A percentile compares a stretch with the other conserved stretches of the same genome.
These are phyloP conservation scores for Penicillium sp. DNA, from an alignment of 2,329 filamentous ascomycete species.

Conservation along the genomic window DNA sequence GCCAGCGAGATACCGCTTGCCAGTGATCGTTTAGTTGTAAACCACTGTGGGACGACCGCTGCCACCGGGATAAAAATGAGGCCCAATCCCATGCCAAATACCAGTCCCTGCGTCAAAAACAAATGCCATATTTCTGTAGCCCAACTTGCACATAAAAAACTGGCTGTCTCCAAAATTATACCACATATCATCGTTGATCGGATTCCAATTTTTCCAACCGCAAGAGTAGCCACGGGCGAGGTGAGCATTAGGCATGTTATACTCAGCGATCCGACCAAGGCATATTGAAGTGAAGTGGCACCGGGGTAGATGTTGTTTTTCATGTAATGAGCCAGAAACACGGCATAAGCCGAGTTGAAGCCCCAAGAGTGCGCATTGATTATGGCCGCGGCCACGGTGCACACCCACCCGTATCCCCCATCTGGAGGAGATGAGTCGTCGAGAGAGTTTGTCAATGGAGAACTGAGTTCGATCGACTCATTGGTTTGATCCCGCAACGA, in stretches of 20 bases:
- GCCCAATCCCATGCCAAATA: constrained; percentile 32
- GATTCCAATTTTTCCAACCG: constrained; percentile 3
- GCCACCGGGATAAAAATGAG: constrained; percentile 29
- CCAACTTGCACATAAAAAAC: constrained; percentile 32
- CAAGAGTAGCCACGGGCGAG: constrained; percentile 4
- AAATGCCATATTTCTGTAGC: constrained; percentile 27
- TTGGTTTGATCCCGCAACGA: neutral
- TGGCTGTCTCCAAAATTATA: neutral
- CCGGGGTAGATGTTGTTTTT: constrained; percentile 38
- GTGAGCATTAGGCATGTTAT: constrained; percentile 42
- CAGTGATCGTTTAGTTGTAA: constrained; percentile 35
- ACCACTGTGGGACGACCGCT: constrained; percentile 35
- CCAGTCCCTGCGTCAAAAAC: constrained; percentile 31
- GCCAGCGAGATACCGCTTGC: constrained; percentile 35
- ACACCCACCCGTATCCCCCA: constrained; percentile 21
- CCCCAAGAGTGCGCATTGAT: constrained; percentile 21
- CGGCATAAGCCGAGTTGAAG: constrained; percentile 40
- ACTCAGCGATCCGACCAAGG: constrained; percentile 46
- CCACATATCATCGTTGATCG: constrained; percentile 8
- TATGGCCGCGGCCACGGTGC: constrained; percentile 3
- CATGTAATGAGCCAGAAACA: constrained; percentile 51
- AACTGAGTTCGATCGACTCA: neutral
- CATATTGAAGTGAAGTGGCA: constrained; percentile 43
- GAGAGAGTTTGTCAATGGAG: neutral
- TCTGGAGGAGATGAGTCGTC: constrained; percentile 1